These are phyloP conservation scores for Populus deltoides DNA, from an alignment of 345 rosid genomes.

Conservation along the genomic window DNA sequence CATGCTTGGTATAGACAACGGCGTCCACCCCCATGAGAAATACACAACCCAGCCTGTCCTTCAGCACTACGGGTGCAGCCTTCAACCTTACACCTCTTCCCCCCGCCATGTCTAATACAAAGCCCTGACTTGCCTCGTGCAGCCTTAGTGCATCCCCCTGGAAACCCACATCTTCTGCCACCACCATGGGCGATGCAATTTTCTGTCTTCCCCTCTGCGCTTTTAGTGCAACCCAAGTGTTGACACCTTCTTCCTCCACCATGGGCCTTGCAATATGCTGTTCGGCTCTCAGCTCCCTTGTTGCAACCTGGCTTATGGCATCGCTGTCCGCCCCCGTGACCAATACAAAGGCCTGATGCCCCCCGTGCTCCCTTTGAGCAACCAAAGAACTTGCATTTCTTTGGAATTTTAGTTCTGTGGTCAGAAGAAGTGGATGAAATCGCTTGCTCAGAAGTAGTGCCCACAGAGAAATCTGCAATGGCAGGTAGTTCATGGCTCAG, in stretches of 20 bases:
- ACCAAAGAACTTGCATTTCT: constrained; percentile 72
- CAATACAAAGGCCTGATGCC: constrained; percentile 86
- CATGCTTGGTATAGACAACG: constrained; percentile 69
- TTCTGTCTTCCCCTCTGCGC: constrained; percentile 93
- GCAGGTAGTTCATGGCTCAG: constrained; percentile 50
- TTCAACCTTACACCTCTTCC: constrained; percentile 81
- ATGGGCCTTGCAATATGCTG: constrained; percentile 92
- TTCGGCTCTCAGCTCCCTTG: constrained; percentile 90
- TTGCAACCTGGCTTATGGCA: constrained; percentile 83
- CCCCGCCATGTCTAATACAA: constrained; percentile 94
- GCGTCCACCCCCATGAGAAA: constrained; percentile 94
- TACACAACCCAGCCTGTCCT: constrained; percentile 92
- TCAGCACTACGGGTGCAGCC: constrained; percentile 89
- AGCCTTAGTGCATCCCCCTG: constrained; percentile 73
- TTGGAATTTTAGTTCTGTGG: constrained; percentile 43
- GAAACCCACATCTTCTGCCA: constrained; percentile 75
- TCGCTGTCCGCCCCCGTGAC: constrained; percentile 96
- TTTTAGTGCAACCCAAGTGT: constrained; percentile 89
- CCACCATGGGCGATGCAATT: constrained; percentile 93
- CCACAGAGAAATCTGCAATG: constrained; percentile 51
- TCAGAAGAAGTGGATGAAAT: constrained; percentile 50
- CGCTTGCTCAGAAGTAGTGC: constrained; percentile 53
- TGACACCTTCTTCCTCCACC: constrained; percentile 97
- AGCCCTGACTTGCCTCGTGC: constrained; percentile 95
- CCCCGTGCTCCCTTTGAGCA: constrained; percentile 91